Evolutionary conservation across 2,329 filamentous ascomycete species (phyloP).

Genomic region (Albophoma yamanashiensis): DNA sequence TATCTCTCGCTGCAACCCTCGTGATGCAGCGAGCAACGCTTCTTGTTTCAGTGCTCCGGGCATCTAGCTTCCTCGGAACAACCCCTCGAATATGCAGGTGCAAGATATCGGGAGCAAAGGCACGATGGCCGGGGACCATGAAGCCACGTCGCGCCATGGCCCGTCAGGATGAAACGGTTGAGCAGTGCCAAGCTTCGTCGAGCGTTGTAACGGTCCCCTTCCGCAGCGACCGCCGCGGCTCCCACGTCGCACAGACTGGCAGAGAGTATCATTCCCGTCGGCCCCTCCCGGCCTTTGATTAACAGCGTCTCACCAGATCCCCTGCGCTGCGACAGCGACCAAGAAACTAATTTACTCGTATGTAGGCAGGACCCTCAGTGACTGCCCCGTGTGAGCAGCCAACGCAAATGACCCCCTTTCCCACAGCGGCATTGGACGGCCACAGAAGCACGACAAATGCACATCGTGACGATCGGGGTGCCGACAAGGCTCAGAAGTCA

Average conservation of each 20-base stretch:
- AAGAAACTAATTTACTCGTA: neutral
- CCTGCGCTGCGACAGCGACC: neutral
- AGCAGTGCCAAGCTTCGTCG: neutral
- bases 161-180: neutral
- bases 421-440: neutral
- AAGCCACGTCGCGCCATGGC: neutral
- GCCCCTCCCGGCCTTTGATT: neutral
- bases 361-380: neutral
- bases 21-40: neutral
- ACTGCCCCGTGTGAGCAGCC: neutral
- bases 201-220: neutral
- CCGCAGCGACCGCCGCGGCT: neutral
- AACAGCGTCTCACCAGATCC: neutral
- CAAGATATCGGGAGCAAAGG: neutral
- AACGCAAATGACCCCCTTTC: neutral
- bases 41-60: neutral
- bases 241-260: neutral
- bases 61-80: neutral
- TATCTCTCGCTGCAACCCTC: neutral
- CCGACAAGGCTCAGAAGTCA: neutral
- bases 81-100: neutral
- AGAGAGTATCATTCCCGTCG: neutral
- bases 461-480: neutral
- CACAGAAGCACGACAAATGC: neutral
- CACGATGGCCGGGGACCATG: neutral